These are phyloP conservation scores for Syzygium grande DNA, from an alignment of 345 rosid genomes.

Conservation along the genomic window DNA sequence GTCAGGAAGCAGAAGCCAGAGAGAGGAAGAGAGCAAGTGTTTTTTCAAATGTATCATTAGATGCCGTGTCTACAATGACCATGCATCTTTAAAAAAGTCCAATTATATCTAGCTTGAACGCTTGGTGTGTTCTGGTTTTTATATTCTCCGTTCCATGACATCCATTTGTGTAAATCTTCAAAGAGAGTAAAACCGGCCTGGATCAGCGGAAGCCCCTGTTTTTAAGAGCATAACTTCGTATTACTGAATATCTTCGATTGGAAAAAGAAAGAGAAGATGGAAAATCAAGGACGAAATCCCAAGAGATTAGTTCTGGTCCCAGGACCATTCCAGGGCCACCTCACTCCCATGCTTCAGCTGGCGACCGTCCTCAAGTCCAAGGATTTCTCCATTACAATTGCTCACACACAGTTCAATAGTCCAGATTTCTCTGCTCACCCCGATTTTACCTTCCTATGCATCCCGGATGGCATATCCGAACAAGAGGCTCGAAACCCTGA, in stretches of 20 bases:
- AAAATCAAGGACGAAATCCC: not conserved
- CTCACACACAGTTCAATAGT: conserved; percentile 26
- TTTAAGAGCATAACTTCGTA: not conserved
- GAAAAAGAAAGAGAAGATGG: not conserved
- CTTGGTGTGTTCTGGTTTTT: not conserved
- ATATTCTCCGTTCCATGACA: not conserved
- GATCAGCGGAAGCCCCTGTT: not conserved
- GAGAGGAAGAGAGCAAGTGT: not conserved
- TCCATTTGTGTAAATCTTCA: not conserved
- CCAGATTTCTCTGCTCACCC: conserved; percentile 27
- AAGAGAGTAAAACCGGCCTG: not conserved
- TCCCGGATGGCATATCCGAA: conserved; percentile 23
- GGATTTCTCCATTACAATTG: conserved; percentile 52
- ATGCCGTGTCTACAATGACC: not conserved
- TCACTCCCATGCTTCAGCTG: conserved; percentile 64
- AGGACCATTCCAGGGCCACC: conserved; percentile 56
- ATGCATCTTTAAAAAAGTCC: not conserved
- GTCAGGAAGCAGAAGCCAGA: not conserved
- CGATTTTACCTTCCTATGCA: conserved; percentile 15
- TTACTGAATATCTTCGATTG: not conserved
- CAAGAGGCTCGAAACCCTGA: conserved; percentile 5
- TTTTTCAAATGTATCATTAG: not conserved
- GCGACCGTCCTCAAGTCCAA: conserved; percentile 41
- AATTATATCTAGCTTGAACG: not conserved
- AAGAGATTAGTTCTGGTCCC: conserved; percentile 40